Evolutionary conservation across 2,329 filamentous ascomycete genomes (phyloP).

Genomic region (Fusarium transvaalense): DNA sequence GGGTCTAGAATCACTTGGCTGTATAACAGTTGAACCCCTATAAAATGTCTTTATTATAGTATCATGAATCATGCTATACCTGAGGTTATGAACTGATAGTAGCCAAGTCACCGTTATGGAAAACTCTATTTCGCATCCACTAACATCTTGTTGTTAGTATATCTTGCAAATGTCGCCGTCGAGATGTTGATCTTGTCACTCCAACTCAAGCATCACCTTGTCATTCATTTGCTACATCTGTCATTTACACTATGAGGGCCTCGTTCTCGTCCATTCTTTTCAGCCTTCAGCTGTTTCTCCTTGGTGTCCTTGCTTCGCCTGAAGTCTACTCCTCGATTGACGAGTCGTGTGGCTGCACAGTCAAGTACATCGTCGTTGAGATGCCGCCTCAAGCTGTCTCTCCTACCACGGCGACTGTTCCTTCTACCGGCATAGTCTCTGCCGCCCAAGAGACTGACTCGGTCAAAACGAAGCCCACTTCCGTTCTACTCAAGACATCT

Average conservation of each 20-base stretch:
- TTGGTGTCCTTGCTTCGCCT: not conserved
- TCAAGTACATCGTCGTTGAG: constrained; percentile 24
- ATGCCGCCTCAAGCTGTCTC: constrained; percentile 6
- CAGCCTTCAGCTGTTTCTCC: constrained; percentile 15
- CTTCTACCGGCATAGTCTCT: not conserved
- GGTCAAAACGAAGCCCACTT: not conserved
- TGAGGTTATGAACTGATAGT: constrained; percentile 9
- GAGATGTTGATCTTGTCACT: not conserved
- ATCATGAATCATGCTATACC: constrained; percentile 5
- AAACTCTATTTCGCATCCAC: constrained; percentile 14
- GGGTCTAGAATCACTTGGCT: constrained; percentile 6
- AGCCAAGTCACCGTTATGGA: constrained; percentile 22
- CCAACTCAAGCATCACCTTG: constrained; percentile 11
- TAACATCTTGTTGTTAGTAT: not conserved
- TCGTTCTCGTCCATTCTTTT: constrained; percentile 34
- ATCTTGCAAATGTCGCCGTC: constrained; percentile 1
- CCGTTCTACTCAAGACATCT: not conserved
- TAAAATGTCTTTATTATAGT: not conserved
- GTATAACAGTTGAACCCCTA: not conserved
- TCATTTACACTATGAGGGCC: constrained; percentile 16
- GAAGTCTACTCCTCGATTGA: not conserved
- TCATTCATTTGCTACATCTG: constrained; percentile 5
- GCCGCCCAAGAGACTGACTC: not conserved
- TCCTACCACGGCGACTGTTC: not conserved
- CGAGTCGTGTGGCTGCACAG: constrained; percentile 24